phyloP scores from a whole-genome alignment of 2,329 filamentous ascomycete species.

The Botryotinia calthae region DNA sequence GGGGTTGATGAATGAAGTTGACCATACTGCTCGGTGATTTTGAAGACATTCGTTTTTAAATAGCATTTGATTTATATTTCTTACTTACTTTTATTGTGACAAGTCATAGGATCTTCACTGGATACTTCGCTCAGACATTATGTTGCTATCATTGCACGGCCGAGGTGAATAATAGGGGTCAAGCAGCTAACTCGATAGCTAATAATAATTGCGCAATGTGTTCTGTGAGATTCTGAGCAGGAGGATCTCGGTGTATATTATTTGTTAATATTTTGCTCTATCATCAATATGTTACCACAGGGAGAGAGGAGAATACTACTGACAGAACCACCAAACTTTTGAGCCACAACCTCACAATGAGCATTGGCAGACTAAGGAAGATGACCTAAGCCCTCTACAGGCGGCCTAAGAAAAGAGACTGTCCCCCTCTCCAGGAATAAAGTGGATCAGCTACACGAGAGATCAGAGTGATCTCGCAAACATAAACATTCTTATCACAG shows the following conservation, averaged over 20 bases:
- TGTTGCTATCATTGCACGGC: background rate
- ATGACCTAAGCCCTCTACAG: background rate
- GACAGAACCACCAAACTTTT: background rate
- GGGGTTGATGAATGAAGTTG: background rate
- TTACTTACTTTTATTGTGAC: too few species aligned
- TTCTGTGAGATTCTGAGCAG: background rate
- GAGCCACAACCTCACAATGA: background rate
- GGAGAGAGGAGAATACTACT: background rate
- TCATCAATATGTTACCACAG: background rate
- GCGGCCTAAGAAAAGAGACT: fast-evolving
- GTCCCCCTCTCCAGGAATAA: fast-evolving
- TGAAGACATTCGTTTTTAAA: background rate
- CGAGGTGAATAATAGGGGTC: background rate
- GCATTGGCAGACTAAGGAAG: background rate
- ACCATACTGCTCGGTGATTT: background rate
- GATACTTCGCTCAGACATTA: background rate
- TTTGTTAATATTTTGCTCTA: background rate
- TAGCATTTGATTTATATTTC: background rate
- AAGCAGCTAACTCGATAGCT: background rate
- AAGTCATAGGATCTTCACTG: background rate
- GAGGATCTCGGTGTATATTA: background rate
- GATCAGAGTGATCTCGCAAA: background rate
- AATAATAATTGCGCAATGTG: background rate
- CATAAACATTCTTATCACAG: fast-evolving
- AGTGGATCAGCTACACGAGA: background rate